A percentile compares a stretch with the other conserved stretches of the same genome.
Evolutionary conservation across 108 stramenopile species (phyloP).

Genomic region (Hondaea fermentalgiana): DNA sequence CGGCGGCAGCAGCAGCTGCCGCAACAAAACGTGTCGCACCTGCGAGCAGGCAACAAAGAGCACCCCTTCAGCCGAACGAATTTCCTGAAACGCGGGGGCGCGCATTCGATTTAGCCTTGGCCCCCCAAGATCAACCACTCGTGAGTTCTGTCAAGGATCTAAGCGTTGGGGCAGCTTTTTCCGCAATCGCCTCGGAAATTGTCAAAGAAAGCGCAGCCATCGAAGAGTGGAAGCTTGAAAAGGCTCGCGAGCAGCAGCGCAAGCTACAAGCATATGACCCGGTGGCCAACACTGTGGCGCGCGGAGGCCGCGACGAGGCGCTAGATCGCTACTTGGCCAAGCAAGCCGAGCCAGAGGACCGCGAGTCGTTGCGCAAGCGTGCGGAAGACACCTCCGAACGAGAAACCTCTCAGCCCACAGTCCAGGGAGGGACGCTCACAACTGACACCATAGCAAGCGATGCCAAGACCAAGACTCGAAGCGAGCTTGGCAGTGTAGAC

Average conservation of each 20-base stretch:
- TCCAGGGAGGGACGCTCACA: too few species aligned
- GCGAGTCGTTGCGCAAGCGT: not conserved
- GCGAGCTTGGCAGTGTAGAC: too few species aligned
- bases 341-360: not conserved
- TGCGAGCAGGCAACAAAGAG: too few species aligned
- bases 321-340: not conserved
- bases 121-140: not conserved
- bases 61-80: not conserved
- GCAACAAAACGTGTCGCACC: too few species aligned
- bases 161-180: not conserved
- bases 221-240: not conserved
- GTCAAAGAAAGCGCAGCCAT: not conserved
- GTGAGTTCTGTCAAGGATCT: not conserved
- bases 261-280: not conserved
- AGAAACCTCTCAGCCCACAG: not conserved
- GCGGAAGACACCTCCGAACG: not conserved
- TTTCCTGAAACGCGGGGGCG: not conserved
- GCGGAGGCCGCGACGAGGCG: not conserved
- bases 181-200: not conserved
- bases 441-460: too few species aligned
- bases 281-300: not conserved
- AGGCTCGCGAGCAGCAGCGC: not conserved
- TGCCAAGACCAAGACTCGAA: too few species aligned
- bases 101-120: not conserved
- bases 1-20: too few species aligned